A percentile compares a stretch with the other conserved stretches of the same genome.
Evolutionary conservation across 768 basidiomycete genomes (phyloP).

Genomic region (Coprinopsis marcescibilis): DNA sequence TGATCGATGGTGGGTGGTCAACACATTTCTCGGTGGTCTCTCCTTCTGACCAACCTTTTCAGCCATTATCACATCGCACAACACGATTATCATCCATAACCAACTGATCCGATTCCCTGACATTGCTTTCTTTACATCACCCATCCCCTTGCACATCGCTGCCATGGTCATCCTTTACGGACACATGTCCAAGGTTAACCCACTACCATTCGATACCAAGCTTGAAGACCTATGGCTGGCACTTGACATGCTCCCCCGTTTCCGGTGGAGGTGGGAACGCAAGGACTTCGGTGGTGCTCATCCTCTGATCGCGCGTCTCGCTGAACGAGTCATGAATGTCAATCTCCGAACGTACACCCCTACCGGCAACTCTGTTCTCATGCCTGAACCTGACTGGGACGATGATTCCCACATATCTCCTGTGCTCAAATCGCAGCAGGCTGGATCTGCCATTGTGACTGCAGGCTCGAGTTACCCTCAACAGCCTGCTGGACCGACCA

Average conservation of each 20-base stretch:
- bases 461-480: constrained; percentile 17
- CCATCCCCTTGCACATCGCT: constrained; percentile 82
- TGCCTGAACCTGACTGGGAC: constrained; percentile 52
- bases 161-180: constrained; percentile 91
- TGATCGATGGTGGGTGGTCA: constrained; percentile 62
- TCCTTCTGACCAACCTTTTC: constrained; percentile 1
- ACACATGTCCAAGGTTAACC: constrained; percentile 73
- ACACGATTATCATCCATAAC: constrained; percentile 79
- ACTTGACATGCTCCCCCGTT: constrained; percentile 80
- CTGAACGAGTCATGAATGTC: constrained; percentile 73
- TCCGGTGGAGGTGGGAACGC: constrained; percentile 91
- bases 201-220: constrained; percentile 56
- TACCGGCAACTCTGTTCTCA: constrained; percentile 35
- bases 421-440: constrained; percentile 32
- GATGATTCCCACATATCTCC: constrained; percentile 34
- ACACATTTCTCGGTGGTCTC: background rate
- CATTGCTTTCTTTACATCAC: constrained; percentile 84
- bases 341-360: constrained; percentile 59
- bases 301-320: constrained; percentile 79
- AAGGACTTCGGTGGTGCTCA: constrained; percentile 76
- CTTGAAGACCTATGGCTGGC: constrained; percentile 84
- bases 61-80: constrained; percentile 86
- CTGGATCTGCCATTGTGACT: constrained; percentile 35
- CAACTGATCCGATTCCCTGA: constrained; percentile 81
- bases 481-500: constrained; percentile 8